These are phyloP conservation scores for Bolboschoenoplectus hybrid DNA, from an alignment of 202 grass and related monocot genomes.

Conservation along the genomic window DNA sequence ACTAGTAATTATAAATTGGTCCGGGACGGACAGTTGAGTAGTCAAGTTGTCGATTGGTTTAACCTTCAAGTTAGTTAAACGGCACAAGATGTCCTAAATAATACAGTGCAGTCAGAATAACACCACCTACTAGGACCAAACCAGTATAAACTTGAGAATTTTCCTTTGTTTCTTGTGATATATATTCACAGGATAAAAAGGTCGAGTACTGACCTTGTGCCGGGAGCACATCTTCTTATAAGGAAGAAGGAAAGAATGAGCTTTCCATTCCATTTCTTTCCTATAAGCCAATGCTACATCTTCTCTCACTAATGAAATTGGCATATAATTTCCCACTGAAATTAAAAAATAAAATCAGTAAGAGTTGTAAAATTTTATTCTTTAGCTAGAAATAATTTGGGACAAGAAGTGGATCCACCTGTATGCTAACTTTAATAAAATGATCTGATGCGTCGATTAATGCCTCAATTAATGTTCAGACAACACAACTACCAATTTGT, in stretches of 20 bases:
- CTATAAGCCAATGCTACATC: conserved; percentile 73
- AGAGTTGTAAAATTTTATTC: not conserved
- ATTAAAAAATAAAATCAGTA: conserved; percentile 23
- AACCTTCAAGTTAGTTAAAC: conserved; percentile 14
- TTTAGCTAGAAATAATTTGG: conserved; percentile 5
- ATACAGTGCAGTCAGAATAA: not conserved
- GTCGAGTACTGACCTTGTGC: conserved; percentile 47
- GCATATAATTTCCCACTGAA: conserved; percentile 82
- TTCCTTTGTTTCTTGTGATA: not conserved
- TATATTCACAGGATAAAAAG: not conserved
- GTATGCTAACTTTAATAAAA: conserved; percentile 12
- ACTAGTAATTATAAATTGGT: not conserved
- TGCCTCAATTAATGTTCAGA: conserved; percentile 18
- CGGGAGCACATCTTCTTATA: conserved; percentile 79
- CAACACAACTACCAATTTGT: conserved; percentile 24
- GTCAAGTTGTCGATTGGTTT: conserved; percentile 21
- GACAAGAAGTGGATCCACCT: not conserved
- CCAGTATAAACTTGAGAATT: conserved; percentile 21
- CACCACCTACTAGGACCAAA: not conserved
- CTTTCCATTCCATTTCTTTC: conserved; percentile 82
- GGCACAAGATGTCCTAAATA: not conserved
- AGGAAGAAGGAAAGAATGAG: conserved; percentile 51
- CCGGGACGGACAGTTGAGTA: not conserved
- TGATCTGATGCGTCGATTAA: conserved; percentile 25
- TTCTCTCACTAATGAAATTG: conserved; percentile 68